Percentiles rank a stretch among this genome's conserved stretches.
Evolutionary conservation across 208 protist species (phyloP).

Genomic region (Trypanosoma scelopori): DNA sequence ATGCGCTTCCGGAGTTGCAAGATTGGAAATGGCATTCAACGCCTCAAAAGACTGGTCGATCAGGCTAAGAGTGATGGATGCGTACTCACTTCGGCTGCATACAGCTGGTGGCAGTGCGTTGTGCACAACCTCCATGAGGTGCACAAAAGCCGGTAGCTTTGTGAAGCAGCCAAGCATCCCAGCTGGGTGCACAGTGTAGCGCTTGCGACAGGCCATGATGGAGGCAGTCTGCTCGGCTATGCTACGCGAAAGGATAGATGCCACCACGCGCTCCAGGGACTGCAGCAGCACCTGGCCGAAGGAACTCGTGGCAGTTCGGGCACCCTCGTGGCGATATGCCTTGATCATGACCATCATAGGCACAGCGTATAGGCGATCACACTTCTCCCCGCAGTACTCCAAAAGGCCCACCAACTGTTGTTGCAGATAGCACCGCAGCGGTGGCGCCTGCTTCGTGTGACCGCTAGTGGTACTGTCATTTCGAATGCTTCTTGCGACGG

Average conservation of each 20-base stretch:
- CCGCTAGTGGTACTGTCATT: constrained; percentile 22
- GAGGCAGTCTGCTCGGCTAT: constrained; percentile 87
- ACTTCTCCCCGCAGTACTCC: constrained; percentile 65
- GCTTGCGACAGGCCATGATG: constrained; percentile 62
- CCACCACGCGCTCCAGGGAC: constrained; percentile 61
- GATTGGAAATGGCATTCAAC: constrained; percentile 70
- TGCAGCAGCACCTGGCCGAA: constrained; percentile 66
- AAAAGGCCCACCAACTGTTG: constrained; percentile 47
- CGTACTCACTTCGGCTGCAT: constrained; percentile 73
- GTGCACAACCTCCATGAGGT: constrained; percentile 73
- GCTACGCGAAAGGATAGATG: constrained; percentile 59
- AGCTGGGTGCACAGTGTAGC: constrained; percentile 64
- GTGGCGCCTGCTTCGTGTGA: not conserved
- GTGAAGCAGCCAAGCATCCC: constrained; percentile 83
- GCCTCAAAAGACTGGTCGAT: constrained; percentile 84
- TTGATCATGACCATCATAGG: constrained; percentile 77
- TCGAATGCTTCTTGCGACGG: constrained; percentile 13
- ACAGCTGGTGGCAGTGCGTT: constrained; percentile 56
- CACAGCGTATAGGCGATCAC: constrained; percentile 81
- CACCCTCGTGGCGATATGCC: constrained; percentile 42
- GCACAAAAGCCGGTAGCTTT: constrained; percentile 72
- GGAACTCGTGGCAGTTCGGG: constrained; percentile 42
- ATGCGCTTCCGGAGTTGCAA: constrained; percentile 35
- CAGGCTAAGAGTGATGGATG: constrained; percentile 63
- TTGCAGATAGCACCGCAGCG: constrained; percentile 40